Evolutionary conservation across 192 early-diverging fungal species (phyloP).

Genomic region (Entrophospora sp.): DNA sequence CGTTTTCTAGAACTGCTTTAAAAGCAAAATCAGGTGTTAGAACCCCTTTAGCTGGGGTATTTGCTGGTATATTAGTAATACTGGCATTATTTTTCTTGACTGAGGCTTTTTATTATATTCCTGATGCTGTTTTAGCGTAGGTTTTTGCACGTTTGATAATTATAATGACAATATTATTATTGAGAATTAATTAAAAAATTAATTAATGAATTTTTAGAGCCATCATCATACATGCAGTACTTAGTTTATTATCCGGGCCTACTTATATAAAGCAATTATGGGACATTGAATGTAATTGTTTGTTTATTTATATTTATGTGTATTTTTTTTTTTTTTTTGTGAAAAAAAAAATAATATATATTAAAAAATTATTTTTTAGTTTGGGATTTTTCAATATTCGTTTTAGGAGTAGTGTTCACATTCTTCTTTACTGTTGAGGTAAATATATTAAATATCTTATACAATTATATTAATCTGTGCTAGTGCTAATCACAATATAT

Average conservation of each 20-base stretch:
- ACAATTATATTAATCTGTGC: constrained; percentile 23
- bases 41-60: constrained; percentile 68
- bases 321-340: constrained; percentile 24
- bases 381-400: constrained; percentile 44
- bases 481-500: neutral
- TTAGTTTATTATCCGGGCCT: constrained; percentile 63
- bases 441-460: constrained; percentile 26
- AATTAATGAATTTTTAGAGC: constrained; percentile 28
- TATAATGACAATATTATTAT: no score
- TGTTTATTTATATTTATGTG: constrained; percentile 33
- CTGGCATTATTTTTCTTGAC: constrained; percentile 76
- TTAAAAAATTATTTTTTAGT: constrained; percentile 9
- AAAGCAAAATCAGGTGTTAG: constrained; percentile 82
- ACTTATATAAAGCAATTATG: constrained; percentile 52
- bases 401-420: constrained; percentile 46
- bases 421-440: constrained; percentile 53
- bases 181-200: neutral
- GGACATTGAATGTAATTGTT: constrained; percentile 39
- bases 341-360: neutral
- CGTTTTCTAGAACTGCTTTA: constrained; percentile 89
- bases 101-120: constrained; percentile 78
- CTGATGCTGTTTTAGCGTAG: constrained; percentile 59
- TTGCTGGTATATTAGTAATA: constrained; percentile 73
- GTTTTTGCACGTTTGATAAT: no score
- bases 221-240: constrained; percentile 80